phyloP scores from a whole-genome alignment of 1,284 basidiomycete genomes.

The Trametes versicolor region DNA sequence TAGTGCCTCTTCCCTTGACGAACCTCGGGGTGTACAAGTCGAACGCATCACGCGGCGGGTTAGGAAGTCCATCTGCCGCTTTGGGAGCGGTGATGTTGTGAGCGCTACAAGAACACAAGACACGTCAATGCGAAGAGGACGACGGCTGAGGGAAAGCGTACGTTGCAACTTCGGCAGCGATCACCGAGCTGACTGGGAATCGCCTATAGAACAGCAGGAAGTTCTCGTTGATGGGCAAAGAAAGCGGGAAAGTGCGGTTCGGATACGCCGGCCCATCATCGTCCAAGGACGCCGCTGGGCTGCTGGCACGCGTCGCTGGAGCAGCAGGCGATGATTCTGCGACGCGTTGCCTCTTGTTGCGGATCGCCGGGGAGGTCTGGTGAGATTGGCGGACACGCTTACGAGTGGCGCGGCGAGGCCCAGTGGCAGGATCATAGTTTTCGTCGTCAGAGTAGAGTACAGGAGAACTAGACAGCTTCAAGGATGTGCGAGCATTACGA shows the following conservation, averaged over 20 bases:
- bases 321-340: slow-evolving; percentile 7
- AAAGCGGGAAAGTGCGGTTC: slow-evolving; percentile 59
- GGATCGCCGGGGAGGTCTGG: neutral
- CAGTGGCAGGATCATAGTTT: slow-evolving; percentile 23
- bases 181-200: slow-evolving; percentile 68
- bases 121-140: neutral
- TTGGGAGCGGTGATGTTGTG: slow-evolving; percentile 26
- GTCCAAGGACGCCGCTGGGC: neutral
- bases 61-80: slow-evolving; percentile 61
- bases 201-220: slow-evolving; percentile 72
- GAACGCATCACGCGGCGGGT: slow-evolving; percentile 60
- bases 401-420: slow-evolving; percentile 8
- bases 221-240: slow-evolving; percentile 53
- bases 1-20: slow-evolving; percentile 71
- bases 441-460: slow-evolving; percentile 27
- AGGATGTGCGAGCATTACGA: neutral
- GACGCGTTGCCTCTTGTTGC: slow-evolving; percentile 18
- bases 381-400: slow-evolving; percentile 19
- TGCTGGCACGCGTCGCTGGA: no score
- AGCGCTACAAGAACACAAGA: neutral
- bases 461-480: slow-evolving; percentile 18
- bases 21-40: slow-evolving; percentile 85
- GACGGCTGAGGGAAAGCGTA: slow-evolving; percentile 34
- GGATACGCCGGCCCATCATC: slow-evolving; percentile 21
- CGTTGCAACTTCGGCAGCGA: slow-evolving; percentile 43